A percentile compares a stretch with the other conserved stretches of the same genome.
phyloP scores from a whole-genome alignment of 2,329 filamentous ascomycete genomes.

The Trichophyton equinum region DNA sequence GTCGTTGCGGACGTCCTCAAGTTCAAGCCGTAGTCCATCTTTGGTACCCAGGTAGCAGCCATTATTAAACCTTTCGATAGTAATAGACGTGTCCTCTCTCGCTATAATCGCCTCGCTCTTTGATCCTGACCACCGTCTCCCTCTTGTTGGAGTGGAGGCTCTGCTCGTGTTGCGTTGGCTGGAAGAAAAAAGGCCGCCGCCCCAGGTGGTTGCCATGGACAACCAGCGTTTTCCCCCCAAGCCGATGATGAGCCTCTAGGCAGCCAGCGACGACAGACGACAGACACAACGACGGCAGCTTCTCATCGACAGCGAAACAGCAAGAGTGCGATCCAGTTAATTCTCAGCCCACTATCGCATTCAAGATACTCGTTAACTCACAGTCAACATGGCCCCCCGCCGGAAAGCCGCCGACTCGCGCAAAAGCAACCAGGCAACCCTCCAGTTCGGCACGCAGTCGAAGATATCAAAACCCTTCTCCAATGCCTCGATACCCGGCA shows the following conservation, averaged over 20 bases:
- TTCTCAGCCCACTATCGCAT: background rate
- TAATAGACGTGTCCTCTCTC: too few relatives aligned
- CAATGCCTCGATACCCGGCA: slow-evolving; percentile 9
- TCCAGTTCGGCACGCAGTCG: slow-evolving; percentile 47
- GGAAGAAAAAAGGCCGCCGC: background rate
- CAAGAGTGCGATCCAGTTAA: too few relatives aligned
- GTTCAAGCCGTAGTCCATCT: slow-evolving; percentile 1
- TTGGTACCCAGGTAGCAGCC: background rate
- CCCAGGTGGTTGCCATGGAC: slow-evolving; percentile 9
- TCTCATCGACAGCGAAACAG: too few relatives aligned
- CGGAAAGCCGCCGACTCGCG: slow-evolving; percentile 27
- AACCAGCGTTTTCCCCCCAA: background rate
- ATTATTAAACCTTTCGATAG: too few relatives aligned
- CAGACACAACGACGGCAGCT: too few relatives aligned
- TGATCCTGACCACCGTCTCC: too few relatives aligned
- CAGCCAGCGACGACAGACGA: background rate
- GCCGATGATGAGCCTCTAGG: background rate
- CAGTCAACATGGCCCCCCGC: slow-evolving; percentile 29
- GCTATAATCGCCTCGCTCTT: too few relatives aligned
- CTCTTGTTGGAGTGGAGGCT: background rate
- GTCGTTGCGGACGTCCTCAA: slow-evolving; percentile 21
- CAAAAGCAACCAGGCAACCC: slow-evolving; percentile 41
- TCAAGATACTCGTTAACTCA: background rate
- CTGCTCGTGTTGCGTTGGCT: background rate
- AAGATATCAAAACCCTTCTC: slow-evolving; percentile 46